Conservation (phyloP, 306 rosid species). For the Cucurbita pepo region DNA sequence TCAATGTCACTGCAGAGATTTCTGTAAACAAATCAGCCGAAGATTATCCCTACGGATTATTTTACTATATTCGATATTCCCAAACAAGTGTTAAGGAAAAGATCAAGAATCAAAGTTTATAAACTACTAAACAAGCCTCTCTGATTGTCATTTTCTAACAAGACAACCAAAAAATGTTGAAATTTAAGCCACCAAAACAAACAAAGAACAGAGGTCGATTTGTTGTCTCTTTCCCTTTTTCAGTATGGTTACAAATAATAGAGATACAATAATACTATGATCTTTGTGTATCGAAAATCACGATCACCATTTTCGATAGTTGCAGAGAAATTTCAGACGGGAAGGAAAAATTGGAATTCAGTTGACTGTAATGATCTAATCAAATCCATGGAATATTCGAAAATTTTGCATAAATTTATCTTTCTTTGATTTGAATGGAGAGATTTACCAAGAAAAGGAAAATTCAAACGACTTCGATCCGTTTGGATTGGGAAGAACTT, state of each 20-base stretch:
- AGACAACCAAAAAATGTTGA: neutral
- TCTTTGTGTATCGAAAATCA: neutral
- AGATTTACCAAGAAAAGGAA: neutral
- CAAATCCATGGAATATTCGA: neutral
- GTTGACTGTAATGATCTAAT: no score
- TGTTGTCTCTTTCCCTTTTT: neutral
- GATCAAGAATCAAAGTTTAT: neutral
- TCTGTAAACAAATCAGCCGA: neutral
- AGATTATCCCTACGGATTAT: neutral
- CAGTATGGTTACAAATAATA: neutral
- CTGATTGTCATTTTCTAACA: conserved; percentile 12
- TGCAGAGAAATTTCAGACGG: neutral
- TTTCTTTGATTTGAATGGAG: neutral
- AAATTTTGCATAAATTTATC: neutral
- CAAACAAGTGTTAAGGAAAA: neutral
- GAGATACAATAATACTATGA: neutral
- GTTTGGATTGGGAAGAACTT: conserved; percentile 2
- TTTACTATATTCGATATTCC: neutral
- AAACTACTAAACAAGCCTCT: neutral
- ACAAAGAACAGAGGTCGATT: neutral
- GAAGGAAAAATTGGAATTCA: neutral
- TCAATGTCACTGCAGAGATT: neutral
- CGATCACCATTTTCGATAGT: neutral
- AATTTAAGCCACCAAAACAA: neutral
- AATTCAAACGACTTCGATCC: conserved; percentile 2